These are phyloP conservation scores for Euphrasia confusa DNA, from an alignment of 257 asterid genomes.

Conservation along the genomic window DNA sequence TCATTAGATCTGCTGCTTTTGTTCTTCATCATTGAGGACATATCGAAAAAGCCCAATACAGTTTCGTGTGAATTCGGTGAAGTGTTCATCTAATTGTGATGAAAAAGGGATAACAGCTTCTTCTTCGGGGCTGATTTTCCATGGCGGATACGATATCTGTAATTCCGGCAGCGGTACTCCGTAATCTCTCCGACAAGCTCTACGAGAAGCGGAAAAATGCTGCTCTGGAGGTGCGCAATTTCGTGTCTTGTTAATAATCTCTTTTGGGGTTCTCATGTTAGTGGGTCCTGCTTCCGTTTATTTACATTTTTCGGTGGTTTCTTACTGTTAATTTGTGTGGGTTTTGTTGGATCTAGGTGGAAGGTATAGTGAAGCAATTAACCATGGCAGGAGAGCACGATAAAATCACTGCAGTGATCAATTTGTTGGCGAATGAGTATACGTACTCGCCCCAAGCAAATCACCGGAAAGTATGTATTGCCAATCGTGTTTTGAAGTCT, in stretches of 20 bases:
- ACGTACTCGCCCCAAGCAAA: constrained; percentile 85
- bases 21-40: constrained; percentile 20
- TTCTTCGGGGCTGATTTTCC: constrained; percentile 36
- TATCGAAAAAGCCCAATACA: background rate
- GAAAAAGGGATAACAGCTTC: constrained; percentile 20
- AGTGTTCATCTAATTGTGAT: constrained; percentile 26
- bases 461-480: constrained; percentile 68
- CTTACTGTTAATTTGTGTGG: constrained; percentile 10
- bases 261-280: constrained; percentile 5
- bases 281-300: background rate
- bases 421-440: constrained; percentile 70
- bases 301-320: background rate
- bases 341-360: constrained; percentile 70
- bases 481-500: background rate
- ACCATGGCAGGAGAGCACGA: constrained; percentile 72
- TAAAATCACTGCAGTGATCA: constrained; percentile 69
- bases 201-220: constrained; percentile 99
- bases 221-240: constrained; percentile 69
- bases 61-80: constrained; percentile 7
- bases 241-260: background rate
- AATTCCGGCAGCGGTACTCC: constrained; percentile 83
- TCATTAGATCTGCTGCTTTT: constrained; percentile 42
- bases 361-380: constrained; percentile 90
- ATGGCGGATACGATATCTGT: constrained; percentile 81
- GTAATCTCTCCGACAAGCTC: constrained; percentile 92